Evolutionary conservation across 192 early-diverging fungal genomes (phyloP).

Genomic region (Coemansia sp.): DNA sequence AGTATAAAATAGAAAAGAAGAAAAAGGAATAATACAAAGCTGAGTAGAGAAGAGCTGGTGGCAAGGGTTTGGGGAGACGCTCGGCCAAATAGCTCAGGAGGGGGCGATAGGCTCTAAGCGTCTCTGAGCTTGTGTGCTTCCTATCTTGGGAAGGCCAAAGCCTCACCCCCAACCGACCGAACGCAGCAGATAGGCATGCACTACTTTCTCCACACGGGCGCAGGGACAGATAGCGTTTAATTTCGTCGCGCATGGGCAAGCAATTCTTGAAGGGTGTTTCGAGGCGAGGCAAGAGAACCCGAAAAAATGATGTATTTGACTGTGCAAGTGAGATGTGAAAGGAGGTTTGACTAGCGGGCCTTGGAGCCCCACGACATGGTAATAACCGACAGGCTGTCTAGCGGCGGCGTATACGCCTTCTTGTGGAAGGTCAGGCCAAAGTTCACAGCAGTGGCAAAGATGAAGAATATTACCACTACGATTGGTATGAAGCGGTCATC

Average conservation of each 20-base stretch:
- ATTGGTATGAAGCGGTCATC: slow-evolving; percentile 51
- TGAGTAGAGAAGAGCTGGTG: slow-evolving; percentile 10
- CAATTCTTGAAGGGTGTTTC: neutral
- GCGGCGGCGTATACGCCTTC: slow-evolving; percentile 50
- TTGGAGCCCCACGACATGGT: slow-evolving; percentile 59
- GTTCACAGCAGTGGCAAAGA: slow-evolving; percentile 55
- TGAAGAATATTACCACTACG: slow-evolving; percentile 53
- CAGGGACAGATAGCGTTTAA: neutral
- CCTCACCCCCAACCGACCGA: neutral
- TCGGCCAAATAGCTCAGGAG: neutral
- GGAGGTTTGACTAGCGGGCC: neutral
- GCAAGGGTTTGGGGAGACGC: slow-evolving; percentile 2
- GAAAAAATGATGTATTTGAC: neutral
- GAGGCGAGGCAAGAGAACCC: neutral
- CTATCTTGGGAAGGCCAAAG: neutral
- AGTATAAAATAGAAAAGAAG: neutral
- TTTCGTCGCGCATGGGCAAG: neutral
- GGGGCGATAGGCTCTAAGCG: neutral
- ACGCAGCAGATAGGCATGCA: neutral
- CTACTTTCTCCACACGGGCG: neutral
- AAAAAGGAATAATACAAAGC: neutral
- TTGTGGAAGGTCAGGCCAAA: slow-evolving; percentile 61
- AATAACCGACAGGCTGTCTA: slow-evolving; percentile 55
- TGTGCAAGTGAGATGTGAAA: slow-evolving; percentile 1
- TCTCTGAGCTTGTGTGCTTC: neutral